Percentiles rank a stretch among this genome's conserved stretches.
Evolutionary conservation across 257 asterid genomes (phyloP).

Genomic region (Sherardia arvensis): DNA sequence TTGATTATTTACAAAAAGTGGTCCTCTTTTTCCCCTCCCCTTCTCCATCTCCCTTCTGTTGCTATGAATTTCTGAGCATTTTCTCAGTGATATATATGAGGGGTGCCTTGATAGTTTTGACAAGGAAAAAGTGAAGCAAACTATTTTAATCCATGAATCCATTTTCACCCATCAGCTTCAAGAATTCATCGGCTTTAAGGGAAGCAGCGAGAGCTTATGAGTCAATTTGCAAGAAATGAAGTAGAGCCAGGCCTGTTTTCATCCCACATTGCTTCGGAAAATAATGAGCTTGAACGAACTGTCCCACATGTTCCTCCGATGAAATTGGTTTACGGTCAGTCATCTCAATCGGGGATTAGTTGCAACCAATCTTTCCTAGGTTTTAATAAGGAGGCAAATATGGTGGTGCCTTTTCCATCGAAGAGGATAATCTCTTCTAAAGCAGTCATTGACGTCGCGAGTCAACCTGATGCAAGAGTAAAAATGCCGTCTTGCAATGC

Average conservation of each 20-base stretch:
- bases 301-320: constrained; percentile 20
- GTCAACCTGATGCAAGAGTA: constrained; percentile 17
- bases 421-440: constrained; percentile 11
- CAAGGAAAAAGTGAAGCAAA: constrained; percentile 43
- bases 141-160: constrained; percentile 58
- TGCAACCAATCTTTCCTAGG: constrained; percentile 11
- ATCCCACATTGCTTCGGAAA: constrained; percentile 20
- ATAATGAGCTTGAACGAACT: constrained; percentile 17
- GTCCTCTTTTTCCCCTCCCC: background rate
- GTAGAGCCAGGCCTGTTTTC: constrained; percentile 8
- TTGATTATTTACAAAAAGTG: constrained; percentile 9
- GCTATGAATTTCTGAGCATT: constrained; percentile 7
- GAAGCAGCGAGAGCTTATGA: constrained; percentile 64
- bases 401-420: constrained; percentile 13
- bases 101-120: constrained; percentile 27
- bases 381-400: constrained; percentile 11
- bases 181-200: constrained; percentile 72
- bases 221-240: constrained; percentile 27
- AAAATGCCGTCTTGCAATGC: background rate
- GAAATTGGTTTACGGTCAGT: constrained; percentile 14
- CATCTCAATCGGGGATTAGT: constrained; percentile 13
- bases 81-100: constrained; percentile 5
- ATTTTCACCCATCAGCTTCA: constrained; percentile 59
- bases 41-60: background rate
- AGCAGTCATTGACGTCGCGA: constrained; percentile 19